These are phyloP conservation scores for Ogataea trehalophila DNA, from an alignment of 805 yeast species.

Conservation along the genomic window DNA sequence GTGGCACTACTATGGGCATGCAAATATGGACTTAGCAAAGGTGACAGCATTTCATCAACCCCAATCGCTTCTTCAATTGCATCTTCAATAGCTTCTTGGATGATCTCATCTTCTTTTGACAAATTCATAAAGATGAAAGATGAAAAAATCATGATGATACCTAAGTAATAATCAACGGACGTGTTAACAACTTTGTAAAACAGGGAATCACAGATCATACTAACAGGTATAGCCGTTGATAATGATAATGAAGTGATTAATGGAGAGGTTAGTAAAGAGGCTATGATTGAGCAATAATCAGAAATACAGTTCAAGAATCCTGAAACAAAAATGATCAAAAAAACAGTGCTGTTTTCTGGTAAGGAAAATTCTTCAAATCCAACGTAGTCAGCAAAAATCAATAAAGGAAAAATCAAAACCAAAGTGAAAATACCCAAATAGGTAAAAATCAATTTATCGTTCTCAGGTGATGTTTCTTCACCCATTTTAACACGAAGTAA, in stretches of 20 bases:
- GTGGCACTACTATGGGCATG: neutral
- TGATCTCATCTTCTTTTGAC: conserved; percentile 40
- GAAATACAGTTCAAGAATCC: conserved; percentile 44
- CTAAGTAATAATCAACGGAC: conserved; percentile 36
- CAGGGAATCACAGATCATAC: conserved; percentile 42
- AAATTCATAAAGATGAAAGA: conserved; percentile 45
- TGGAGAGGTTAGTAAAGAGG: conserved; percentile 50
- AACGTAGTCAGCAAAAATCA: conserved; percentile 32
- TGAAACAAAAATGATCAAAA: conserved; percentile 33
- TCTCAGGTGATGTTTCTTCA: conserved; percentile 36
- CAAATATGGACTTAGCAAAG: conserved; percentile 41
- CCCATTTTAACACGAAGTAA: conserved; percentile 42
- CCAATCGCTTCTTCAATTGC: conserved; percentile 44
- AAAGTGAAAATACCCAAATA: conserved; percentile 40
- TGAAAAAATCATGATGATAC: conserved; percentile 41
- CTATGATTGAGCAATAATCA: conserved; percentile 46
- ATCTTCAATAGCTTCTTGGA: conserved; percentile 43
- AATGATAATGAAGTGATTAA: conserved; percentile 46
- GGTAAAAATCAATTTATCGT: conserved; percentile 45
- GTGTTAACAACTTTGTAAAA: conserved; percentile 31
- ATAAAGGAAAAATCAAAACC: conserved; percentile 35
- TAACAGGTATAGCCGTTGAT: conserved; percentile 49
- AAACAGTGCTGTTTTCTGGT: conserved; percentile 35
- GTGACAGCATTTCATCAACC: conserved; percentile 41
- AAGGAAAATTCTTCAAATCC: conserved; percentile 38